Base-by-base conservation (phyloP, 495 filamentous ascomycete genomes). In the Daldinia caldariorum region DNA sequence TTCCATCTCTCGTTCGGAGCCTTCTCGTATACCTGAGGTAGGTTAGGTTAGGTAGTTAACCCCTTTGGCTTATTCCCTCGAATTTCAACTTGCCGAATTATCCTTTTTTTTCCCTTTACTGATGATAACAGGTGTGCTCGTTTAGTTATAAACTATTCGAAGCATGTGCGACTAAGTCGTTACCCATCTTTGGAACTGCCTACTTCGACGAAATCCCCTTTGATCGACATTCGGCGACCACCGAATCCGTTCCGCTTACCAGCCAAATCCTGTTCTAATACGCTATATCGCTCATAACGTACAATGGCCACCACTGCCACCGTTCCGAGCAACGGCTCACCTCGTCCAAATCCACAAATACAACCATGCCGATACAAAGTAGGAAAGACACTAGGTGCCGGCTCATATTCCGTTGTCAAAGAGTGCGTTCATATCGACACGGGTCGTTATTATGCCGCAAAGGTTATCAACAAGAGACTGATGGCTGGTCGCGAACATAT, bases 371-470 rank as follows among this genome's bases (percentile, higher is more conserved):
- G 96, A 60, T 99, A 99, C 86, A 99, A 98, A 83, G 97, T 97
- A 1, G 95, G 95, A 66, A 99, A 98, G 86, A 97, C 95, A 8
- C 83, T 99, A 34, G 95, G 95, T 61, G 93, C 95, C 4, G 95
- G 95, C 63, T 96, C 92, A 47, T 99, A 99, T 82, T 97, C 94
- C 50, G 95, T 98, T 63, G 95, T 99, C n/a, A 98, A 98, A 79
- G 95, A 99, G 81, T 99, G 95, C 78, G 94, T 99, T 18, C 96
- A 98, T 79, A 97, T 98, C 73, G 95, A 98, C 70, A 98, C 96
- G 1, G 96, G 94, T 53, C 87, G 94, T 60, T 98, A 97, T 82
- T 99, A 98, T 89, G 95, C 95, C 14, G 95, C 96, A 39, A 99
- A 99, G 81, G 96, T 99, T 20, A 99, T 99, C 81, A 99, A 98